Conservation (phyloP, 108 stramenopile genomes). For the Ochromonas danica region DNA sequence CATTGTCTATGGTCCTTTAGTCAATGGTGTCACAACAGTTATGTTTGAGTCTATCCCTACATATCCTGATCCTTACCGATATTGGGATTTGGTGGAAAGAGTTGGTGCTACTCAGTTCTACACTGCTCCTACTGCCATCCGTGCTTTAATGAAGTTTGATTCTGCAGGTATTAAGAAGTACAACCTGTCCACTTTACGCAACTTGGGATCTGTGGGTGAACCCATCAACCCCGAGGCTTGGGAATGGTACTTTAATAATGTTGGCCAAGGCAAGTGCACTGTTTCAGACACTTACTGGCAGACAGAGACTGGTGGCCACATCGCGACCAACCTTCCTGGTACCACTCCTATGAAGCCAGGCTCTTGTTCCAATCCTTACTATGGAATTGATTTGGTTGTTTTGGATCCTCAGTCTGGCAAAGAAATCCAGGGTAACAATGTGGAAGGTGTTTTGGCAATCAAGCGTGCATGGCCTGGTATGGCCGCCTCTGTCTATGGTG, state of each 20-base stretch:
- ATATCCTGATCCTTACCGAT: constrained; percentile 36
- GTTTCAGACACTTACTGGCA: constrained; percentile 51
- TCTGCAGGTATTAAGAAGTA: not conserved
- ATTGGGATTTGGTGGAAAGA: constrained; percentile 30
- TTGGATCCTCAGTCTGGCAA: constrained; percentile 36
- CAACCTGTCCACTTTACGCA: constrained; percentile 30
- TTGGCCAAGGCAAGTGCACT: constrained; percentile 41
- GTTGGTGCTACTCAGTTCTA: constrained; percentile 42
- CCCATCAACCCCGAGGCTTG: constrained; percentile 55
- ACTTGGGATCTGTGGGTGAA: constrained; percentile 49
- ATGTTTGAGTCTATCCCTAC: constrained; percentile 42
- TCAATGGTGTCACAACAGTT: constrained; percentile 21
- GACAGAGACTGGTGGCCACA: constrained; percentile 47
- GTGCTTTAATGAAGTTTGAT: constrained; percentile 41
- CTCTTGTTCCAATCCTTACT: constrained; percentile 28
- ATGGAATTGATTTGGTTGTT: constrained; percentile 36
- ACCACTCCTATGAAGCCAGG: constrained; percentile 35
- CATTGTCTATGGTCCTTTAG: constrained; percentile 41
- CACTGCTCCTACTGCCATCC: constrained; percentile 50
- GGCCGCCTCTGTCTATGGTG: constrained; percentile 31
- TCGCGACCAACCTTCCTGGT: constrained; percentile 4
- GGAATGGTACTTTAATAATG: constrained; percentile 46
- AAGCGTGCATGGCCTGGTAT: constrained; percentile 39
- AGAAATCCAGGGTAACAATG: constrained; percentile 44
- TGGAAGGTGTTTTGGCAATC: constrained; percentile 41